Evolutionary conservation across 495 filamentous ascomycete genomes (phyloP), one percentile per base, ranked within the genome.

Genomic region (Daldinia vernicosa): DNA sequence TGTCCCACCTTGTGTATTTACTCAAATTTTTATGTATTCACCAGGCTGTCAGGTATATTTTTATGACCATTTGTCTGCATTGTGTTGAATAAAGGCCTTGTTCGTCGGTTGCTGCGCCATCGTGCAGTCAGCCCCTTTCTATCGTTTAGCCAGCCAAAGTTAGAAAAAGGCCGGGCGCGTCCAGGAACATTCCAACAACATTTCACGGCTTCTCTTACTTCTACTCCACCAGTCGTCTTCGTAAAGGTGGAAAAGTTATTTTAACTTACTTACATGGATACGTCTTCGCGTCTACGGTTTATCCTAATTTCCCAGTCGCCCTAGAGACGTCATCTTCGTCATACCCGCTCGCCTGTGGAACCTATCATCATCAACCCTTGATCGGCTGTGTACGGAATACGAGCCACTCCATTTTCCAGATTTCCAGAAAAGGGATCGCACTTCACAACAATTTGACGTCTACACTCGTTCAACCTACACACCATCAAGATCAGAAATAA

Each of bases 291-390:
- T 52, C 37, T 8, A 15, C 30, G 22, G 28, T 39, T 43, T 26
- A 67, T 61, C 56, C 15, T 28, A 57, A 61, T 58, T 37, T 64
- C 52, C 69, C 28, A 53, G 0, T 47, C 3, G 30, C 33, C 63
- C 54, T 60, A 64, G 19, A 56, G 55, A 72, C 69, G 69, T 72
- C 64, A 67, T 67, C 55, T 45, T 26, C 45, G 33, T 39, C 35
- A 39, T 39, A 39, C 35, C 11, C 30, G 53, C 37, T 59, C 26
- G 37, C 12, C 24, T 63, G 58, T 55, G 50, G 59, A 60, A 43
- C 58, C 52, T 22, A 35, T 14, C 33, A 67, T 66, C 61, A 53
- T 62, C 57, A 67, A 17, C 60, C 54, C 61, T 65, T 70, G 35
- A 47, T 66, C 26, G 50, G 30, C 65, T 24, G 37, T 47, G 26